Evolutionary conservation across 208 protist species (phyloP), one percentile per base, ranked within the genome.

Genomic region (Leishmania braziliensis): DNA sequence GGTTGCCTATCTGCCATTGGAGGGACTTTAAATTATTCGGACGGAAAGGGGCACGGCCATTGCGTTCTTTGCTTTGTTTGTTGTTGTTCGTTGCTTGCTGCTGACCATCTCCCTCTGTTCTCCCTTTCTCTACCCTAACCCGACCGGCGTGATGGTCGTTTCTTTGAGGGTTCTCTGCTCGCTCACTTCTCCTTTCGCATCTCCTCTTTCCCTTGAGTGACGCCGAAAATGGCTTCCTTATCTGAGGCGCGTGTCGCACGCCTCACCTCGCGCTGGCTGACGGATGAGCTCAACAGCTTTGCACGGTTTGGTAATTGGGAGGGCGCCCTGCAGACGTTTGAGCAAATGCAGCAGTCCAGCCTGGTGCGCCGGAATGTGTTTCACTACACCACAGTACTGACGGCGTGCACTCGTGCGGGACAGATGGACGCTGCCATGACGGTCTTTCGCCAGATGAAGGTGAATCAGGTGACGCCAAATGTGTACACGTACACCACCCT

Each of bases 401-500:
- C 83, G 54, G 93, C 92, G 18, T 98, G 95, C 87, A 87, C 88
- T n/a, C 93, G 92, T 1, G 85, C 89, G 0, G 92, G 93, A 1
- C 85, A 96, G 77, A 88, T 93, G 77, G 88, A 93, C 39, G 84
- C 83, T 33, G 93, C 93, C 63, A 89, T 96, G 83, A 77, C 73
- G 56, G 75, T 93, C 10, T 92, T 96, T 71, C 78, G 83, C 23
- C 86, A 93, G 48, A 98, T 98, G 95, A 92, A 92, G 74, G 79
- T 77, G 18, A 90, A 84, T 33, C 63, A 94, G 56, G 86, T 98
- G 43, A 87, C 78, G 66, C 95, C 95, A 20, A 98, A 98, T 72
- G 92, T 96, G 58, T 96, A 96, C 83, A 98, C 95, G n/a, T 98
- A 96, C 85, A 98, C 95, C 4, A 88, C 92, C 0, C 83, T 98